These are phyloP conservation scores for Pythium pyrilobum DNA, from an alignment of 352 stramenopile genomes.

Conservation along the genomic window DNA sequence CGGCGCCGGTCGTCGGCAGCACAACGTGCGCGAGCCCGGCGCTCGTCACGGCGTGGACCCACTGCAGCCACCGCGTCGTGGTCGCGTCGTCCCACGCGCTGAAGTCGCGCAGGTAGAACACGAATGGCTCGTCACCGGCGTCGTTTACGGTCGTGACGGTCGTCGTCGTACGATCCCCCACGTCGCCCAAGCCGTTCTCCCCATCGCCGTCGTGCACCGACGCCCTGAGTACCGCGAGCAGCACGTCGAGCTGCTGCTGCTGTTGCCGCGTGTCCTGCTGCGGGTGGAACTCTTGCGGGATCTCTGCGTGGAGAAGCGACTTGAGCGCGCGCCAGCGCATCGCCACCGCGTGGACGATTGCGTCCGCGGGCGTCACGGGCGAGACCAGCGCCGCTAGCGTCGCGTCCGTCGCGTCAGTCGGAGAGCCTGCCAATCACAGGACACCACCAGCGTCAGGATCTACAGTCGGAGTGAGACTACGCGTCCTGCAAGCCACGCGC, in stretches of 20 bases:
- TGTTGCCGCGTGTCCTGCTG: slow-evolving; percentile 21
- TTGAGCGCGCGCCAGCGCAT: slow-evolving; percentile 40
- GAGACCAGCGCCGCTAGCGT: slow-evolving; percentile 29
- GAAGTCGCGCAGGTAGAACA: slow-evolving; percentile 61
- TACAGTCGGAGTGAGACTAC: too few relatives aligned
- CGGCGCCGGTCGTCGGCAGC: slow-evolving; percentile 26
- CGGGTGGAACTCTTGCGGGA: slow-evolving; percentile 32
- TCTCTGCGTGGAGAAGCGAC: slow-evolving; percentile 29
- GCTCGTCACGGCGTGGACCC: slow-evolving; percentile 43
- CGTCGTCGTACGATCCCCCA: too few relatives aligned
- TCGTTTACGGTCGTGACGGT: not conserved
- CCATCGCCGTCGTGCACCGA: not conserved
- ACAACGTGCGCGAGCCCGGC: slow-evolving; percentile 53
- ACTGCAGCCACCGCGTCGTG: slow-evolving; percentile 34
- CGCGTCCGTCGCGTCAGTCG: slow-evolving; percentile 24
- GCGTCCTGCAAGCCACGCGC: too few relatives aligned
- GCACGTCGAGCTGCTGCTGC: slow-evolving; percentile 2
- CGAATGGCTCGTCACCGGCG: slow-evolving; percentile 7
- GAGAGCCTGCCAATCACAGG: slow-evolving; percentile 27
- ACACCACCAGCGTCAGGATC: too few relatives aligned
- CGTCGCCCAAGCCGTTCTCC: too few relatives aligned
- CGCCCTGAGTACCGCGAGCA: slow-evolving; percentile 5
- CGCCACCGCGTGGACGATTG: slow-evolving; percentile 24
- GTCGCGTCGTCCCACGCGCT: slow-evolving; percentile 34
- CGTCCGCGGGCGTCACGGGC: slow-evolving; percentile 20